phyloP scores from a whole-genome alignment of 2,329 filamentous ascomycete genomes.

The Penicillium oxalicum region DNA sequence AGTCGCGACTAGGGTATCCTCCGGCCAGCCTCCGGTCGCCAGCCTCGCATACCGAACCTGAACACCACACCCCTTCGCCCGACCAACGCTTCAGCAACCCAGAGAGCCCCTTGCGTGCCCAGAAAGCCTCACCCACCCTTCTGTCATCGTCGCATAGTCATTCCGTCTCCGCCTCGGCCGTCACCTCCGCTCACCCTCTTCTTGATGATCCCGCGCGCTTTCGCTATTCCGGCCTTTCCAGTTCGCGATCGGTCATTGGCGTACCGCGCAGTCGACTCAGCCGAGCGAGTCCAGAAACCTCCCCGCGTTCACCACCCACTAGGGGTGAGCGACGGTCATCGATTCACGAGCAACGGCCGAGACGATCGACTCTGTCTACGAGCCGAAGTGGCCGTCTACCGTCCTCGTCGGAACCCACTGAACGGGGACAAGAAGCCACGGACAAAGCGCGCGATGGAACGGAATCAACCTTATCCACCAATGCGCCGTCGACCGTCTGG shows the following conservation, averaged over 20 bases:
- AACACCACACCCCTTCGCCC: constrained; percentile 35
- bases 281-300: constrained; percentile 32
- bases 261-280: constrained; percentile 32
- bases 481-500: constrained; percentile 90
- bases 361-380: constrained; percentile 30
- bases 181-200: constrained; percentile 33
- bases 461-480: constrained; percentile 82
- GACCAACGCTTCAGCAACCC: constrained; percentile 31
- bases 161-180: constrained; percentile 17
- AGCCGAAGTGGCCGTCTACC: constrained; percentile 33
- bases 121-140: constrained; percentile 28
- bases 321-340: constrained; percentile 29
- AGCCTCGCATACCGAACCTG: constrained; percentile 23
- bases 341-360: constrained; percentile 28
- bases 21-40: constrained; percentile 31
- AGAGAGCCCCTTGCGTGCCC: constrained; percentile 32
- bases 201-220: constrained; percentile 34
- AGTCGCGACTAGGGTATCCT: constrained; percentile 37
- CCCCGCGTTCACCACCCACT: constrained; percentile 25
- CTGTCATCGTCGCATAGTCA: constrained; percentile 23
- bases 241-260: constrained; percentile 34
- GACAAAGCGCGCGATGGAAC: constrained; percentile 56
- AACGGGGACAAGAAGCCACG: constrained; percentile 28
- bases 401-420: constrained; percentile 32
- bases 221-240: constrained; percentile 29